These are phyloP conservation scores for Lithospermum erythrorhizon DNA, from an alignment of 257 asterid species.

Conservation along the genomic window DNA sequence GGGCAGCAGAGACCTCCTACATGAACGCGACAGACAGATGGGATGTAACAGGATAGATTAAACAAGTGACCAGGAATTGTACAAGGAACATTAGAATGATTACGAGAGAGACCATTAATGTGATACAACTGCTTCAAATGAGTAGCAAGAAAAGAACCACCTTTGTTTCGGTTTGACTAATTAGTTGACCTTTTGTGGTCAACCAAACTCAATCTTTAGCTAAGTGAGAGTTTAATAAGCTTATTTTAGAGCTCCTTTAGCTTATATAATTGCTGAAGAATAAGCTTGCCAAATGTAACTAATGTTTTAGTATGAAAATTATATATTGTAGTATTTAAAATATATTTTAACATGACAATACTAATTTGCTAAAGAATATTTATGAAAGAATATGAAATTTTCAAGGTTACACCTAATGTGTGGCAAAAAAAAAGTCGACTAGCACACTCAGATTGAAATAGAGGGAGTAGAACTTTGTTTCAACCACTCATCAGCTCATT, in stretches of 20 bases:
- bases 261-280: neutral
- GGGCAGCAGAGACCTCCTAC: slow-evolving; percentile 84
- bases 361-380: neutral
- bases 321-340: no score
- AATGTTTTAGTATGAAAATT: neutral
- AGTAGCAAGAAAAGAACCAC: no score
- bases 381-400: neutral
- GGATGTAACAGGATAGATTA: neutral
- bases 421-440: neutral
- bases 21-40: slow-evolving; percentile 8
- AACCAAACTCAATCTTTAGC: neutral
- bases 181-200: neutral
- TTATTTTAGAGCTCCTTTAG: neutral
- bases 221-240: neutral
- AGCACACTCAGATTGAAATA: neutral
- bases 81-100: neutral
- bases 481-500: neutral
- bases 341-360: no score
- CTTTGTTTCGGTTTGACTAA: neutral
- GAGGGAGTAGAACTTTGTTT: neutral
- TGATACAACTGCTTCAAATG: neutral
- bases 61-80: neutral
- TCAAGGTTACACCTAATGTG: neutral
- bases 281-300: neutral
- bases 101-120: neutral